phyloP scores from a whole-genome alignment of 352 stramenopile species.

The Globisporangium nagaii region DNA sequence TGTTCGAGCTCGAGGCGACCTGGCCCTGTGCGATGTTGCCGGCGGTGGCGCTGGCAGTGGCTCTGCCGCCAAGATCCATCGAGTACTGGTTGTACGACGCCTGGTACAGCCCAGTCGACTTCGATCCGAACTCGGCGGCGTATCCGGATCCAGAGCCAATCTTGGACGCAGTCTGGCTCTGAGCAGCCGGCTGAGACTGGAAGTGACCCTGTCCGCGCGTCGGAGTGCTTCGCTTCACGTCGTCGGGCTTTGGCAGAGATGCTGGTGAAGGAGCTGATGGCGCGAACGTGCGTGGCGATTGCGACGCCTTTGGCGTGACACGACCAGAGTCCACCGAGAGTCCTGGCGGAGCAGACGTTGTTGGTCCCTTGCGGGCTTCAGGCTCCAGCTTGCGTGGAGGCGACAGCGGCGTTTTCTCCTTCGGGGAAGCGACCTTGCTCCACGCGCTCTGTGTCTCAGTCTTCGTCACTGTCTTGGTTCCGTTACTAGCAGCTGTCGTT shows the following conservation, averaged over 20 bases:
- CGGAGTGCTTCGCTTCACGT: conserved; percentile 73
- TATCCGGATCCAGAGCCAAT: conserved; percentile 51
- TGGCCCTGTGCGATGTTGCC: conserved; percentile 28
- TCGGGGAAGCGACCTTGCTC: conserved; percentile 49
- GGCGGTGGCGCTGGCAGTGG: conserved; percentile 9
- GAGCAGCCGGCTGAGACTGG: conserved; percentile 27
- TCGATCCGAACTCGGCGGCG: conserved; percentile 42
- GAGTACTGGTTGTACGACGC: conserved; percentile 77
- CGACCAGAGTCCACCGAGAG: conserved; percentile 64
- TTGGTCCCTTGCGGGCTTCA: conserved; percentile 20
- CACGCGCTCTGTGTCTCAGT: conserved; percentile 53
- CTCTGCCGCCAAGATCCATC: conserved; percentile 60
- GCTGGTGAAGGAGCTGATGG: conserved; percentile 79
- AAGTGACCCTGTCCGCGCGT: conserved; percentile 51
- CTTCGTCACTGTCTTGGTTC: conserved; percentile 33
- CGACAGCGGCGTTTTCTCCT: conserved; percentile 61
- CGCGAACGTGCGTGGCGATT: conserved; percentile 55
- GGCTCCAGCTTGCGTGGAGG: conserved; percentile 36
- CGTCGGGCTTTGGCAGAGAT: conserved; percentile 80
- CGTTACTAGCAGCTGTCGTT: conserved; percentile 33
- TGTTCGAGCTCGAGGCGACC: conserved; percentile 37
- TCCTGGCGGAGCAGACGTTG: conserved; percentile 59
- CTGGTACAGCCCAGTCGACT: conserved; percentile 66
- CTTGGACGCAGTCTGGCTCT: conserved; percentile 38
- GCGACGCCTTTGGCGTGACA: conserved; percentile 55